Evolutionary conservation across 1,284 basidiomycete species (phyloP), one percentile per base, ranked within the genome.

Genomic region (Microstroma glucosiphilum): DNA sequence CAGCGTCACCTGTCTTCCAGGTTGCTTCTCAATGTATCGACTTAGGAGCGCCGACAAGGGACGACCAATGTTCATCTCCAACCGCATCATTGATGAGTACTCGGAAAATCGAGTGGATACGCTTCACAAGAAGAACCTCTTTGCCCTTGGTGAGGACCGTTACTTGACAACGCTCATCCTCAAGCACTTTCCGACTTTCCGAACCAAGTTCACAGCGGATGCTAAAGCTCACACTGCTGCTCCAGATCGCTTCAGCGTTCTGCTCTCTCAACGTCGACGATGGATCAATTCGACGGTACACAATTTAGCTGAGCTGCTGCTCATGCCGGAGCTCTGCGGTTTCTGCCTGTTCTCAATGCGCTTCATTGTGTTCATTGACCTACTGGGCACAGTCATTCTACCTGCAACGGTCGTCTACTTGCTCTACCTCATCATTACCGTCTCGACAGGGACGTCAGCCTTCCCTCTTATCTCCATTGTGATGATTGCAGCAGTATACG

Each of bases 201-300:
- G 93, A 84, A 96, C 92, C 12, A 91, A 92, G 77, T 97, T 97
- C 76, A 86, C 93, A 37, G 86, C 90, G 17, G 93, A 97, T 77
- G 92, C 92, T 0, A 88, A 91, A 77, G 92, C 93, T 2, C 66
- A 69, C 68, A 82, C 81, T 19, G 68, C 76, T 1, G 79, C 79
- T 4, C 79, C 79, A 2, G 1, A 90, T 84, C 88, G 91, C 72
- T 96, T 92, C 91, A 88, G 88, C 77, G 88, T 99, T 54, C 81
- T 98, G 68, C 83, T 98, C n/a, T 96, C 92, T 11, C 94, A 99
- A 80, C 88, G 93, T 82, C 89, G 93, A 82, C 89, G 92, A 74
- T 98, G 96, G 96, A 99, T 98, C 82, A 98, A 98, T 83, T 97
- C 92, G 43, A 99, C 94, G 0, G 88, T 98, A 40, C 94, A 99